Conservation (phyloP, 331 rosid species). For the Spiraea crenata region DNA sequence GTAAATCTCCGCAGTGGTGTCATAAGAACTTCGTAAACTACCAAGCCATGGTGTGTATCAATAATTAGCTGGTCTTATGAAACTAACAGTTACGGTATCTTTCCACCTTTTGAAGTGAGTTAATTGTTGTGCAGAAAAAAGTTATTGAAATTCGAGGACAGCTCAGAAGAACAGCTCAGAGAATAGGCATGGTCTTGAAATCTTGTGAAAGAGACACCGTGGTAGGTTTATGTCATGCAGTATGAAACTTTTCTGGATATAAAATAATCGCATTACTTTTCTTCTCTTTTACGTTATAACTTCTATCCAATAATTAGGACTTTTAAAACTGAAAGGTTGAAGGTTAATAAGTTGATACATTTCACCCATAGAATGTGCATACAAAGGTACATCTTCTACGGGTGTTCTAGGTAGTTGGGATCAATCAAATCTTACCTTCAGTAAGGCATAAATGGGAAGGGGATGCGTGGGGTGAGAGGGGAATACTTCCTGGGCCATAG, state of each 20-base stretch:
- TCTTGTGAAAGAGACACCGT: conserved; percentile 71
- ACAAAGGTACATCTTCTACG: not conserved
- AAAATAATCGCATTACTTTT: not conserved
- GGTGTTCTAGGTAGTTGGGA: not conserved
- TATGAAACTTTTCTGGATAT: not conserved
- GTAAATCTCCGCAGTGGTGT: conserved; percentile 96
- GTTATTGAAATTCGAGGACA: conserved; percentile 89
- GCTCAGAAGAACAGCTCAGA: conserved; percentile 76
- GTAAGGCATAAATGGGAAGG: not conserved
- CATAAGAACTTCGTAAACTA: conserved; percentile 82
- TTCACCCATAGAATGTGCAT: not conserved
- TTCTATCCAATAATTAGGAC: not conserved
- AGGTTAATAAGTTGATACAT: not conserved
- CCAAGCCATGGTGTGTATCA: conserved; percentile 82
- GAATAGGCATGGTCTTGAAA: conserved; percentile 71
- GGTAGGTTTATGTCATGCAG: conserved; percentile 44
- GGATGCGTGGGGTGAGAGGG: not conserved
- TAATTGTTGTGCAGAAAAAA: conserved; percentile 55
- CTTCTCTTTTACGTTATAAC: not conserved
- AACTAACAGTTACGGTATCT: not conserved
- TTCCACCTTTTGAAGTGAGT: not conserved
- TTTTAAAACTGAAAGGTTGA: not conserved
- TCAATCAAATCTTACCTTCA: conserved; percentile 2
- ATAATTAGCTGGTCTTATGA: not conserved
- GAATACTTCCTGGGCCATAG: not conserved